Evolutionary conservation across 768 basidiomycete species (phyloP), one percentile per base, ranked within the genome.

Genomic region (Leucocoprinus sp.): DNA sequence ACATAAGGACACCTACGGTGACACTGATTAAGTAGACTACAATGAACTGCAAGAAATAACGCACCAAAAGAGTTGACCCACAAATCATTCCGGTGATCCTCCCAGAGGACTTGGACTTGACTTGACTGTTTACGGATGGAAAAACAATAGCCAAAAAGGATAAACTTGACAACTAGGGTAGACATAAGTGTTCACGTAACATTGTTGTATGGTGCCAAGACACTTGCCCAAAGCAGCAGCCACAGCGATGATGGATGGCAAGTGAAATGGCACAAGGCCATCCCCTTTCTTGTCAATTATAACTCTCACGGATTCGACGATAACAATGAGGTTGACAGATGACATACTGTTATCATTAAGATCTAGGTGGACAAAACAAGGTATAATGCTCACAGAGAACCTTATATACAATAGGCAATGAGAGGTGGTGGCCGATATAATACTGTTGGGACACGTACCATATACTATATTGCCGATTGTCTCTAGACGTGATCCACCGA

Each of bases 31-130:
- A 37, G 37, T 48, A 18, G 44, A 43, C 37, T n/a, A 18, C 28
- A 17, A 31, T n/a, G 3, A 2, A 2, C 14, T 39, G 22, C 12
- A 28, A 11, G 22, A 22, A 50, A 31, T n/a, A 22, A 45, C 71
- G 26, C 50, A 83, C 84, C 83, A 50, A 87, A 84, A 19, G 74
- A 67, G 56, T 92, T 92, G 59, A 91, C 80, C 59, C 79, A 87
- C n/a, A 92, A 59, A 56, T 95, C 95, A 56, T 93, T 97, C 53
- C 93, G 72, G 53, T 97, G 93, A 58, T 98, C 95, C 62, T 96
- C 89, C 92, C 91, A 97, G 22, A 96, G 74, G n/a, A 96, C 79
- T 37, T 78, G 77, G 2, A 99, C 95, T 64, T 99, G 96, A 55
- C 88, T 93, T 5, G 87, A 92, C 52, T 76, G 78, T 24, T 72